Conservation (phyloP, 73 alveolate species). For the Stentor roeselii region DNA sequence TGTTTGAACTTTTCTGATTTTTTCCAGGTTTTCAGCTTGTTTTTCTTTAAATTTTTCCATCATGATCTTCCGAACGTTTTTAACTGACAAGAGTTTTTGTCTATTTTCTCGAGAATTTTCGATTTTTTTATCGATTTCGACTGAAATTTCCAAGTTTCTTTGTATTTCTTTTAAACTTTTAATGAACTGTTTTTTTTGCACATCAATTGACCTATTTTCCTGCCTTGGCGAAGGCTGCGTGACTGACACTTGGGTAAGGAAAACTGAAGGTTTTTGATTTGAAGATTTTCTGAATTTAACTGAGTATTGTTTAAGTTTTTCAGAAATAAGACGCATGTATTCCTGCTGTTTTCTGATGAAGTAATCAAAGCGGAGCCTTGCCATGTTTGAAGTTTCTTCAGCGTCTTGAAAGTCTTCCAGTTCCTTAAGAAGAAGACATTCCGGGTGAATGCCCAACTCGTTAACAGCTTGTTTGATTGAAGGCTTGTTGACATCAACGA, state of each 20-base stretch:
- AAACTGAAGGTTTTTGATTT: not conserved
- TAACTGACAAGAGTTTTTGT: not conserved
- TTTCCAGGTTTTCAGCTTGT: not conserved
- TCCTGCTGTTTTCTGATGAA: not conserved
- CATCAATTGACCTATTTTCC: not conserved
- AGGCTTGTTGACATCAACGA: not conserved
- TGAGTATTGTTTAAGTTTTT: no score
- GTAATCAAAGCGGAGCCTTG: not conserved
- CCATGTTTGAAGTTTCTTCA: not conserved
- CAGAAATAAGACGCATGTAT: not conserved
- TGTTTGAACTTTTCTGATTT: not conserved
- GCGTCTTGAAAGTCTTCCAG: not conserved
- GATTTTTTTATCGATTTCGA: not conserved
- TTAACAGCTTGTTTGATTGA: not conserved
- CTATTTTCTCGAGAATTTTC: not conserved
- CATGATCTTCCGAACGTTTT: not conserved
- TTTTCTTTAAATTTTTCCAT: not conserved
- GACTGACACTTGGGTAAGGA: not conserved
- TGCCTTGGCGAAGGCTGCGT: not conserved
- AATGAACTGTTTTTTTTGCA: not conserved
- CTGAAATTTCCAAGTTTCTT: not conserved
- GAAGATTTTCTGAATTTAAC: not conserved
- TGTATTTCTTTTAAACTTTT: not conserved
- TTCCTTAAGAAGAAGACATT: no score
- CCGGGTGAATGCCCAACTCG: not conserved